Evolutionary conservation across 306 rosid species (phyloP).

Genomic region (Abrus pulchellus): DNA sequence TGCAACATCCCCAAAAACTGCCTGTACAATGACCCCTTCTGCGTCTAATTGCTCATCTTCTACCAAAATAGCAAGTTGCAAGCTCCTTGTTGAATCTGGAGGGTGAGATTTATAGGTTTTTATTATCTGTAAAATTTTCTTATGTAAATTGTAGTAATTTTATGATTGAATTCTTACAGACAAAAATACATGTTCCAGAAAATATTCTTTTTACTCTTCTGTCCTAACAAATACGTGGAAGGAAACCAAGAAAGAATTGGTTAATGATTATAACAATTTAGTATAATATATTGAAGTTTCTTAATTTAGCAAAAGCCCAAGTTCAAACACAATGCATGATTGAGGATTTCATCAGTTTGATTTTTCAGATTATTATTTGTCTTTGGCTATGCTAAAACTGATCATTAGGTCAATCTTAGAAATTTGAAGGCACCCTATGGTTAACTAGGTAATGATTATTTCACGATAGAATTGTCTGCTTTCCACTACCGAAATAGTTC

Average conservation of each 20-base stretch:
- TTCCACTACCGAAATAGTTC: background rate
- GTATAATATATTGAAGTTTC: background rate
- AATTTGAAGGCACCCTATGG: background rate
- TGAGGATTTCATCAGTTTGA: slow-evolving; percentile 18
- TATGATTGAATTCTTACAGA: too few species aligned
- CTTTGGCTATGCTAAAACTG: slow-evolving; percentile 11
- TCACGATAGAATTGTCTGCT: slow-evolving; percentile 14
- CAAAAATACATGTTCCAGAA: too few species aligned
- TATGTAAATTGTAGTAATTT: too few species aligned
- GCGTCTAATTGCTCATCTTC: too few species aligned
- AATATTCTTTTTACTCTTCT: background rate
- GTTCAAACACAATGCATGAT: slow-evolving; percentile 12
- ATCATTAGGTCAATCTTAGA: slow-evolving; percentile 12
- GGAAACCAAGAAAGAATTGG: background rate
- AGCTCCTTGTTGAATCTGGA: too few species aligned
- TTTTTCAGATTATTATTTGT: background rate
- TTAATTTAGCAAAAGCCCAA: slow-evolving; percentile 10
- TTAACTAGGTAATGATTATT: slow-evolving; percentile 19
- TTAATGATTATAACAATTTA: background rate
- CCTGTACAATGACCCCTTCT: background rate
- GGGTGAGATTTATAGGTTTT: too few species aligned
- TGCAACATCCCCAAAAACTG: background rate
- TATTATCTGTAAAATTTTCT: too few species aligned
- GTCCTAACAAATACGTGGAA: background rate
- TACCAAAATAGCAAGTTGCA: too few species aligned